Conservation (phyloP, 1,284 basidiomycete genomes). For the Ganoderma resinaceum region DNA sequence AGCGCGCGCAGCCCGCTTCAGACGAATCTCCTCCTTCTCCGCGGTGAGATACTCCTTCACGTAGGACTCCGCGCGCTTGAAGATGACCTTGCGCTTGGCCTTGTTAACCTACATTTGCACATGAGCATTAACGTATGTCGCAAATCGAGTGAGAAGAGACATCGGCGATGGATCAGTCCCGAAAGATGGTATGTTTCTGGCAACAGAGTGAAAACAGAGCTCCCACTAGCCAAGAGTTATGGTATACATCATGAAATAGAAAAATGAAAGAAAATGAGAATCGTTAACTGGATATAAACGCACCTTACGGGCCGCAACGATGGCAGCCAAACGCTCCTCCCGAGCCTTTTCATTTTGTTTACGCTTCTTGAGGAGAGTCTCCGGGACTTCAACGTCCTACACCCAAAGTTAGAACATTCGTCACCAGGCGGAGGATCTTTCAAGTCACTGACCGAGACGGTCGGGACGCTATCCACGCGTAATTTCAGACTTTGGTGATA, state of each 20-base stretch:
- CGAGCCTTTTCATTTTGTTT: constrained; percentile 98
- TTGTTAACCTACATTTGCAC: constrained; percentile 70
- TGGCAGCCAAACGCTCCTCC: constrained; percentile 92
- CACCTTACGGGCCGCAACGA: constrained; percentile 93
- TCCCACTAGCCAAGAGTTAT: constrained; percentile 77
- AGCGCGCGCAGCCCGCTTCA: constrained; percentile 93
- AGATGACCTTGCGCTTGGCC: constrained; percentile 96
- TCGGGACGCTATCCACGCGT: constrained; percentile 59
- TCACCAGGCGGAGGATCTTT: neutral
- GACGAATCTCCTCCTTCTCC: constrained; percentile 97
- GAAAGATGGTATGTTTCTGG: constrained; percentile 97
- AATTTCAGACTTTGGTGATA: constrained; percentile 3
- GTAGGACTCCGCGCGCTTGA: constrained; percentile 99
- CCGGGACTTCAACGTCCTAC: constrained; percentile 92
- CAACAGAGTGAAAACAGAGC: constrained; percentile 67
- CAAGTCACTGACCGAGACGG: constrained; percentile 66
- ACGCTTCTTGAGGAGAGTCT: constrained; percentile 99
- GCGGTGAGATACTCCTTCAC: constrained; percentile 95
- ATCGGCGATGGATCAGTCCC: constrained; percentile 71
- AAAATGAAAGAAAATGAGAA: constrained; percentile 17
- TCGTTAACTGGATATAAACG: constrained; percentile 38
- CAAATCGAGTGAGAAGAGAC: constrained; percentile 3
- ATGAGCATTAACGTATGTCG: constrained; percentile 38
- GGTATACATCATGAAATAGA: constrained; percentile 81
- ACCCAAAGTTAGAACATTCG: constrained; percentile 20